Evolutionary conservation across 371 early-diverging fungal genomes (phyloP), one percentile per base, ranked within the genome.

Genomic region (Apophysomyces variabilis): DNA sequence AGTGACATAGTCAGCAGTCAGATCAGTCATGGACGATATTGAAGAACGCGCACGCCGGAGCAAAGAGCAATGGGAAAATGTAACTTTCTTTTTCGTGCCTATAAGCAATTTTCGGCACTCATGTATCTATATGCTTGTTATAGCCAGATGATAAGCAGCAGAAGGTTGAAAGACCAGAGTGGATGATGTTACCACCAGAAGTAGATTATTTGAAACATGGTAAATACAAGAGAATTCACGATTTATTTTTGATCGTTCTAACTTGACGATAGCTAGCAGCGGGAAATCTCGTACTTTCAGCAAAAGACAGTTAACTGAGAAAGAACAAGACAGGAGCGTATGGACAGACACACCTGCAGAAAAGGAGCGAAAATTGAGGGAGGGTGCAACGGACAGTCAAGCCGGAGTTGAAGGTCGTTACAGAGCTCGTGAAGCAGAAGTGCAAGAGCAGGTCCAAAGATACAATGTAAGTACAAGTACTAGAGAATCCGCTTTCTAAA

Each of bases 151-250:
- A 26, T 26, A 26, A 65, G 7, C 36, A 36, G 1, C 63, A 62
- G n/a, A 86, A 83, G 63, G 66, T 77, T 2, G 73, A 79, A 37
- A 79, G 90, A 65, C 85, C 79, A 13, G 89, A 89, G 57, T 90
- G 90, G 90, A 90, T 90, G 90, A 61, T 87, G 44, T 78, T 86
- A 1, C 90, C 90, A 35, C 90, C 90, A 16, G 84, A 86, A 58
- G 74, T 86, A 0, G 77, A 85, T 59, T 74, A 86, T 50, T 62
- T 86, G 38, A 75, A 73, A 16, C 77, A 73, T 56, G 83, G 85
- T 84, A 79, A 70, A 38, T 41, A 41, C 41, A 1, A 41, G 32
- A 26, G 32, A 26, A 26, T 26, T 26, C 32, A 26, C 32, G 32
- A 26, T 26, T 26, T 26, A 21, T 26, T 4, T n/a, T 50, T 50